Evolutionary conservation across 805 yeast genomes (phyloP).

Genomic region (Candida insectorum): DNA sequence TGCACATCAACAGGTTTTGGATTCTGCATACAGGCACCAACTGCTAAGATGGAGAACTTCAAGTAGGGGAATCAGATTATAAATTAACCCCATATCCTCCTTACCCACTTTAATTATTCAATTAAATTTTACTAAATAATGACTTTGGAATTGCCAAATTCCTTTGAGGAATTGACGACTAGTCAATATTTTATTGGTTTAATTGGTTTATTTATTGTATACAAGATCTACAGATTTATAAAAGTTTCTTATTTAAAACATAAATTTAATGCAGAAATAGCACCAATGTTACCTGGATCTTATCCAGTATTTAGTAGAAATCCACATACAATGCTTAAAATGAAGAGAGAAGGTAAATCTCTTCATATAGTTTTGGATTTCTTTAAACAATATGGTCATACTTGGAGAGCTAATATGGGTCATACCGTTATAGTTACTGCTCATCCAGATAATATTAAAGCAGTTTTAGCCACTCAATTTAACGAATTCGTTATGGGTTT

Average conservation of each 20-base stretch:
- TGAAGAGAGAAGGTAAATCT: slow-evolving; percentile 11
- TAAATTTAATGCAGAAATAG: slow-evolving; percentile 10
- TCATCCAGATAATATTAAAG: slow-evolving; percentile 33
- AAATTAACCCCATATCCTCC: no score
- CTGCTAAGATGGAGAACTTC: no score
- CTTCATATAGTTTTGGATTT: slow-evolving; percentile 12
- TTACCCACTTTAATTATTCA: no score
- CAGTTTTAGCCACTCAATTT: slow-evolving; percentile 33
- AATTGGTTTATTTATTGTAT: slow-evolving; percentile 1
- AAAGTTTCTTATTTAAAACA: slow-evolving; percentile 7
- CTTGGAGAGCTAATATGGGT: slow-evolving; percentile 18
- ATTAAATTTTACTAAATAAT: no score
- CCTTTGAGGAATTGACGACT: no score
- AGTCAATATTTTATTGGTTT: neutral
- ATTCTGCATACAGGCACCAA: no score
- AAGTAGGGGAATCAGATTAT: no score
- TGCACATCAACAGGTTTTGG: no score
- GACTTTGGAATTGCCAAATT: no score
- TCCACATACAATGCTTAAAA: slow-evolving; percentile 8
- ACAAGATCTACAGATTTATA: slow-evolving; percentile 2
- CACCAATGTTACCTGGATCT: slow-evolving; percentile 12
- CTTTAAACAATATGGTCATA: slow-evolving; percentile 12
- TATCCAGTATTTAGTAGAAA: slow-evolving; percentile 14
- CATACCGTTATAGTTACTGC: slow-evolving; percentile 20
- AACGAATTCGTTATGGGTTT: slow-evolving; percentile 29